These are phyloP conservation scores for Penstemon davidsonii DNA, from an alignment of 257 asterid species.

Conservation along the genomic window DNA sequence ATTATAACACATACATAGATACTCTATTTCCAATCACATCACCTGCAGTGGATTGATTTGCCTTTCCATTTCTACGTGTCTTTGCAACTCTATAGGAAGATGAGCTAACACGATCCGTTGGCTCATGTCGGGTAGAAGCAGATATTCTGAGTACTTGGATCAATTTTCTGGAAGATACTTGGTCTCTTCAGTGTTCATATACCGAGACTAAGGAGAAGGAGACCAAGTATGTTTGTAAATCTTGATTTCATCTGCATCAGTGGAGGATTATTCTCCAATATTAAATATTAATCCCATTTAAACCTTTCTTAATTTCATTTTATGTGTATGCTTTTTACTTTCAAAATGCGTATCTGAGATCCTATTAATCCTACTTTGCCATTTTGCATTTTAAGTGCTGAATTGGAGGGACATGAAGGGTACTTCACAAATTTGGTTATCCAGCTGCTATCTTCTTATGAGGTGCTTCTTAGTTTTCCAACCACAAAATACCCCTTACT, in stretches of 20 bases:
- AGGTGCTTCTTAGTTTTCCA: constrained; percentile 54
- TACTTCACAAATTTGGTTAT: constrained; percentile 71
- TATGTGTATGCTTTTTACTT: constrained; percentile 11
- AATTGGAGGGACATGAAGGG: constrained; percentile 75
- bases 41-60: constrained; percentile 12
- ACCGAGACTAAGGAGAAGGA: constrained; percentile 70
- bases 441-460: constrained; percentile 72
- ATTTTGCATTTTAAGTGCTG: constrained; percentile 57
- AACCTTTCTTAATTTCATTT: constrained; percentile 16
- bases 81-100: constrained; percentile 62
- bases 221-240: constrained; percentile 48
- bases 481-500: not conserved
- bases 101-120: constrained; percentile 65
- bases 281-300: constrained; percentile 14
- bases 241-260: constrained; percentile 25
- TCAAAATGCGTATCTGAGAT: constrained; percentile 20
- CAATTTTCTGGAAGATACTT: constrained; percentile 89
- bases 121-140: constrained; percentile 73
- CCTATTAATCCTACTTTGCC: constrained; percentile 31
- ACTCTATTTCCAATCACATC: constrained; percentile 19
- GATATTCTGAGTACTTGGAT: constrained; percentile 77
- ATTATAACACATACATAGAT: not conserved
- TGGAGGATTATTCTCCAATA: constrained; percentile 3
- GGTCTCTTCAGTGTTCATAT: constrained; percentile 83
- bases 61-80: constrained; percentile 18